These are phyloP conservation scores for Helicocarpus griseus DNA, from an alignment of 2,329 filamentous ascomycete genomes.

Conservation along the genomic window DNA sequence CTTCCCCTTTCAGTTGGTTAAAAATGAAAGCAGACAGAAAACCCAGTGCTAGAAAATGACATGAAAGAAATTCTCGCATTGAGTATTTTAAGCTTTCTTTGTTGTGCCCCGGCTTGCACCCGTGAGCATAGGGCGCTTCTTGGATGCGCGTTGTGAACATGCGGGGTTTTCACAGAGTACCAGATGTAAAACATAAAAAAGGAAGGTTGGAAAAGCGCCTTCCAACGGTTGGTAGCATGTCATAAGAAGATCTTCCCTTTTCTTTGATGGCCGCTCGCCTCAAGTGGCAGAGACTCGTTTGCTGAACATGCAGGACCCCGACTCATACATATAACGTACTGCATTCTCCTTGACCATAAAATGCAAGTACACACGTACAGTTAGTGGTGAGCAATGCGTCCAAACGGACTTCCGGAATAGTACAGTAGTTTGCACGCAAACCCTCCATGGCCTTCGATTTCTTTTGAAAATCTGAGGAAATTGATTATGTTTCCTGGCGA, in stretches of 20 bases:
- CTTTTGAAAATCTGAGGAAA: too few species aligned
- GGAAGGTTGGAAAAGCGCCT: background rate
- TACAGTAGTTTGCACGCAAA: too few species aligned
- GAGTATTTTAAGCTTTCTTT: background rate
- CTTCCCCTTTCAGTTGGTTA: too few species aligned
- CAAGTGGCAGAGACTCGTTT: background rate
- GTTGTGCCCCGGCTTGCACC: background rate
- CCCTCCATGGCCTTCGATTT: too few species aligned
- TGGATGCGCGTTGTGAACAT: background rate
- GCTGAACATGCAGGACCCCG: background rate
- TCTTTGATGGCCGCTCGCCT: background rate
- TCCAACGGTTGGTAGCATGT: background rate
- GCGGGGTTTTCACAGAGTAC: background rate
- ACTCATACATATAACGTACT: background rate
- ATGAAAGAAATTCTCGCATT: background rate
- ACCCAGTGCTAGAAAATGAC: too few species aligned
- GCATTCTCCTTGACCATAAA: background rate
- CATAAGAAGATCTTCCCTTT: background rate
- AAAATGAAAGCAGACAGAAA: too few species aligned
- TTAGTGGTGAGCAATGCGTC: background rate
- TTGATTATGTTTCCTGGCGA: too few species aligned
- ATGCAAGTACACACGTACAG: too few species aligned
- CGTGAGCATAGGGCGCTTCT: background rate
- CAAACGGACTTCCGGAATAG: too few species aligned
- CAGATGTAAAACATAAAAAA: background rate